These are phyloP conservation scores for Daedaleopsis sinensis DNA, from an alignment of 768 basidiomycete species.

Conservation along the genomic window DNA sequence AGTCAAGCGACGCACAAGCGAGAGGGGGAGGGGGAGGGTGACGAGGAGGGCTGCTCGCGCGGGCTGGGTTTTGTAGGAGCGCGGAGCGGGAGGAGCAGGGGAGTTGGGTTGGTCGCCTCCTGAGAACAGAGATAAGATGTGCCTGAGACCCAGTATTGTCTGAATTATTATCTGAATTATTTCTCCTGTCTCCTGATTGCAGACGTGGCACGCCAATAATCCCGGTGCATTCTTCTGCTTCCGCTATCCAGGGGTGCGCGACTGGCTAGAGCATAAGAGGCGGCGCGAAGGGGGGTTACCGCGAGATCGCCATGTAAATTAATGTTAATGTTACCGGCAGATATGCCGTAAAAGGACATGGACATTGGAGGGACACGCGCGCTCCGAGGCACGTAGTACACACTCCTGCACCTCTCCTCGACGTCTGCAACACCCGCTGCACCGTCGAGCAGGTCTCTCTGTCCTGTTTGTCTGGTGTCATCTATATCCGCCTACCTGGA, in stretches of 20 bases:
- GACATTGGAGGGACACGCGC: no score
- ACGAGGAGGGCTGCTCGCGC: not conserved
- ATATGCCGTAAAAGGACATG: not conserved
- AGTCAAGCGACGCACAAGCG: not conserved
- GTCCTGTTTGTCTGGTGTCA: not conserved
- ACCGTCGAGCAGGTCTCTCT: not conserved
- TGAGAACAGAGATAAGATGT: conserved; percentile 18
- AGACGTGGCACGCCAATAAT: no score
- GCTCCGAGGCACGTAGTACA: no score
- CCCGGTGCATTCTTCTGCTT: no score
- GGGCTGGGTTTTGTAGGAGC: not conserved
- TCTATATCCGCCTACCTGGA: not conserved
- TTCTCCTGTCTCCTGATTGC: conserved; percentile 8
- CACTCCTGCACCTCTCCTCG: not conserved
- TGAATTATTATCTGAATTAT: conserved; percentile 11
- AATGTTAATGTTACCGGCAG: not conserved
- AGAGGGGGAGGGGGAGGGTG: not conserved
- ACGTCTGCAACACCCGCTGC: not conserved
- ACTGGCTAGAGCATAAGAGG: no score
- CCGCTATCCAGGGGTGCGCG: no score
- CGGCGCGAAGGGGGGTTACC: no score
- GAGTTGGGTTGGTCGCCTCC: not conserved
- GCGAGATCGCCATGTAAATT: no score
- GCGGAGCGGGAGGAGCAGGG: not conserved
- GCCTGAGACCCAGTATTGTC: conserved; percentile 4